Base-by-base conservation (phyloP, 345 rosid genomes). In the Raphanus raphanistrum region DNA sequence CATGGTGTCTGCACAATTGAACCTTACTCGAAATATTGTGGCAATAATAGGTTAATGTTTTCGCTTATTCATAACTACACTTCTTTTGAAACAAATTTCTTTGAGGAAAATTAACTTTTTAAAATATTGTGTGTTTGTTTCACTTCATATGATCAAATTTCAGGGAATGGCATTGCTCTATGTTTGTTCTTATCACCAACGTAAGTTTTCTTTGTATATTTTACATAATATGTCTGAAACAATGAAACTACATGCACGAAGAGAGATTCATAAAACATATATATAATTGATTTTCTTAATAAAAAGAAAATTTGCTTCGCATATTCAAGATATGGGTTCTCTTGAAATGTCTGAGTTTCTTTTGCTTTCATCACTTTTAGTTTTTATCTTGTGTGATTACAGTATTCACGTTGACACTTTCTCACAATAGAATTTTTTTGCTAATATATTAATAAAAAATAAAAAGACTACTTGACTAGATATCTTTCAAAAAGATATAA, bases 111-210 rank as follows among this genome's bases (percentile, higher is more conserved):
- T 21, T 21, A 21, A 21, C 21, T 21, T 21, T 21, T 21, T 0
- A 21, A 57, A 29, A 65, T 12, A 61, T 11, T 6, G 27, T 9
- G 48, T 35, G 35, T 66, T 55, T 12, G 50, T 27, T 73, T 16
- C 35, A 48, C 43, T 27, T 50, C 4, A 0, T 35, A 36, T 76
- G 67, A 66, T 73, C 43, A 1, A 66, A 26, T 32, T 79, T 83
- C 90, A 94, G 98, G 98, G 55, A 94, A 94, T 68, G 63, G 79
- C 70, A 90, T 92, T 82, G 82, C 98, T 3, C 82, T 92, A 70
- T 83, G 85, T 82, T 57, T 92, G 84, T 94, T 94, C 85, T 71
- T 92, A 66, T 94, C 97, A 13, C 98, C 98, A 1, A 82, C 77
- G 98, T 92, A 88, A 88, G 97, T 76, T 45, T 58, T 54, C 1